phyloP scores from a whole-genome alignment of 106 monocot genomes.

The Narthecium ossifragum region DNA sequence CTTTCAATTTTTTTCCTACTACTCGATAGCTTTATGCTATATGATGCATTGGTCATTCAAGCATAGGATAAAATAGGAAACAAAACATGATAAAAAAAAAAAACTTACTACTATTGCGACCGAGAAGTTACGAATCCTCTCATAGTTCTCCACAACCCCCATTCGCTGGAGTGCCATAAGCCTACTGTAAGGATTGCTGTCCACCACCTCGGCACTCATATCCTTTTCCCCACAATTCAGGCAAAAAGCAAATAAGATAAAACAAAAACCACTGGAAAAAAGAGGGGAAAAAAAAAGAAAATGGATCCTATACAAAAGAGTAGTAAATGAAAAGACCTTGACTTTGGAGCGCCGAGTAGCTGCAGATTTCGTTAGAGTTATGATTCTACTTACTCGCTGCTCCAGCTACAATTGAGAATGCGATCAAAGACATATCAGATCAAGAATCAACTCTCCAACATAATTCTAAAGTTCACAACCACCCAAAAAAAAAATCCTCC shows the following conservation, averaged over 20 bases:
- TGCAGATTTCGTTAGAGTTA: slow-evolving; percentile 13
- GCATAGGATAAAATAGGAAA: neutral
- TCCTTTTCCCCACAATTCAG: slow-evolving; percentile 27
- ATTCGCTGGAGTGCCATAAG: slow-evolving; percentile 96
- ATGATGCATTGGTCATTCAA: no score
- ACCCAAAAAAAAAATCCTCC: neutral
- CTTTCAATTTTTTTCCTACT: no score
- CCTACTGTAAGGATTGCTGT: slow-evolving; percentile 96
- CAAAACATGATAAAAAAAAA: neutral
- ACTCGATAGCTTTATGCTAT: no score
- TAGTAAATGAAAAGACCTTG: slow-evolving; percentile 20
- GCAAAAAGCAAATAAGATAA: neutral
- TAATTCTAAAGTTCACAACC: neutral
- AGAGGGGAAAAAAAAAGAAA: neutral
- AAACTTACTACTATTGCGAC: slow-evolving; percentile 79
- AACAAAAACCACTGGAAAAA: neutral
- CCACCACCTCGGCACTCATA: slow-evolving; percentile 94
- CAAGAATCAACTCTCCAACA: no score
- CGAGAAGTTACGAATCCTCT: slow-evolving; percentile 75
- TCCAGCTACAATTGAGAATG: slow-evolving; percentile 18
- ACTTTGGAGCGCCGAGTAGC: slow-evolving; percentile 40
- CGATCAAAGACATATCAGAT: neutral
- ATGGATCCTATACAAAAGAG: neutral
- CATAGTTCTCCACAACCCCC: slow-evolving; percentile 93
- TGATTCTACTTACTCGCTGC: slow-evolving; percentile 24